phyloP scores from a whole-genome alignment of 257 asterid genomes.

The Solanum boliviense region DNA sequence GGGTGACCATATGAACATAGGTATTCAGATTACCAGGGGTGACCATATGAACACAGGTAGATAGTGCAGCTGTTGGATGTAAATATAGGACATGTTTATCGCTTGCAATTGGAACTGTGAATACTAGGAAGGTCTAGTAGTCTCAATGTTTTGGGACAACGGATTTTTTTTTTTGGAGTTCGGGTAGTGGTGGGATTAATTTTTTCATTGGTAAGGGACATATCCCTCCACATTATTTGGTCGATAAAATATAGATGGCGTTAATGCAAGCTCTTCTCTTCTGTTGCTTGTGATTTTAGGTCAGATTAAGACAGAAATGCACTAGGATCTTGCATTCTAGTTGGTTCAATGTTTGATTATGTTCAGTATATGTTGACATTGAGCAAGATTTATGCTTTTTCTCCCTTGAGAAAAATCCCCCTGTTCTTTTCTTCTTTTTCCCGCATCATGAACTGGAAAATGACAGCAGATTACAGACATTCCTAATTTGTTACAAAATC shows the following conservation, averaged over 20 bases:
- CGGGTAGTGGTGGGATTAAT: background rate
- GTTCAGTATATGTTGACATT: background rate
- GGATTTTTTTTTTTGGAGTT: background rate
- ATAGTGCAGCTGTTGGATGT: constrained; percentile 30
- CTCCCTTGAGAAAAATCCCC: background rate
- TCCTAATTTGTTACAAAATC: background rate
- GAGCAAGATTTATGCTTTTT: background rate
- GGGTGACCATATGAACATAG: constrained; percentile 4
- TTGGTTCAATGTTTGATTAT: background rate
- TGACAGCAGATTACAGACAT: background rate
- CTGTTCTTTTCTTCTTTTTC: background rate
- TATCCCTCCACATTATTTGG: background rate
- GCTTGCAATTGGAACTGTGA: constrained; percentile 5
- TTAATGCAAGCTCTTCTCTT: background rate
- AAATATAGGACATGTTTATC: constrained; percentile 24
- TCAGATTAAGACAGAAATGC: background rate
- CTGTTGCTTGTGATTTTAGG: background rate
- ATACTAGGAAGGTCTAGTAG: constrained; percentile 7
- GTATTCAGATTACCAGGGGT: background rate
- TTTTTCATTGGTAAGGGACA: background rate
- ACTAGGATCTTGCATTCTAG: background rate
- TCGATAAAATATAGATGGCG: background rate
- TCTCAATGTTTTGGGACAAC: background rate
- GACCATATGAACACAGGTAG: constrained; percentile 17
- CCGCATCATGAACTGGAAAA: background rate